Base-by-base conservation (phyloP, 306 rosid genomes). In the Morella rubra region DNA sequence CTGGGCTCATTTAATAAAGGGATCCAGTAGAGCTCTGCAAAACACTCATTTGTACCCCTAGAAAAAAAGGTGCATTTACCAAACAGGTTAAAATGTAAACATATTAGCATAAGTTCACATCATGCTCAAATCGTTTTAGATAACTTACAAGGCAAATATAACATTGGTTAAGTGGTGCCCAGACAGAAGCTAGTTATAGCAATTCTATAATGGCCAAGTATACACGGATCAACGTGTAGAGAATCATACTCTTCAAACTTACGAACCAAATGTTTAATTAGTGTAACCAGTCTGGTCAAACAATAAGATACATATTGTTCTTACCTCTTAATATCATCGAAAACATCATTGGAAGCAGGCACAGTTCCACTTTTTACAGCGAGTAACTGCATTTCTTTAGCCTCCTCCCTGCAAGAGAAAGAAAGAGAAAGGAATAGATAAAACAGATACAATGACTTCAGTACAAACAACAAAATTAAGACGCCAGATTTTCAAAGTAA, bases 371-470 rank as follows among this genome's bases (percentile, higher is more conserved):
- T 68, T 74, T 64, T 85, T 45, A 56, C 72, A 77, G 78, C 19
- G 32, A 53, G 72, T 66, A 81, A 85, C 62, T 76, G 83, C 45
- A 91, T 77, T 77, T 90, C 90, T 81, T 80, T 85, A 73, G 93
- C 98, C 77, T 91, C 97, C 81, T 86, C 80, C 86, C 98, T 91
- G 15, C 78, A 81, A 76, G 42, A 60, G 24, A 74, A 44, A 12
- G 72, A 1, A 47, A 81, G 71, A 6, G 8, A 32, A 32, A 32
- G 37, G 37, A 32, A 32, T 32, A 32, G 56, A 71, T 74, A 22
- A 67, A 47, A 53, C 59, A 74, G 74, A 16, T 49, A 13, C 58
- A 81, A 49, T 18, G 59, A 55, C 19, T 44, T 73, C 53, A 22
- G 55, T 70, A 83, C n/a, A 79, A 72, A 76, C 46, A 32, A 58